phyloP scores from a whole-genome alignment of 1,284 basidiomycete genomes.

The Porphyrellus sp. region DNA sequence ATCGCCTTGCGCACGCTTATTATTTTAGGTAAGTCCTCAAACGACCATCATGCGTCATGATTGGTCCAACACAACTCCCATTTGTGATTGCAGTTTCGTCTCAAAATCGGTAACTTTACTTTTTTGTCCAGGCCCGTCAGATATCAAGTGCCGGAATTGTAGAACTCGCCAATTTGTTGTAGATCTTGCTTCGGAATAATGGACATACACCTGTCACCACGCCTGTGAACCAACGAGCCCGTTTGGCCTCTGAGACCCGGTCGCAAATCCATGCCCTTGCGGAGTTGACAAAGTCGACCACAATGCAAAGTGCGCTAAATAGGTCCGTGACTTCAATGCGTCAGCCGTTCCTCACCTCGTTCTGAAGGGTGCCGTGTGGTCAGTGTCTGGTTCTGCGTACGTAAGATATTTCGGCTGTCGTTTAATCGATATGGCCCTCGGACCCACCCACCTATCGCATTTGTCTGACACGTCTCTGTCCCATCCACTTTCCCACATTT shows the following conservation, averaged over 20 bases:
- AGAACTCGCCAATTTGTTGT: constrained; percentile 28
- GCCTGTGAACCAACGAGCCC: constrained; percentile 12
- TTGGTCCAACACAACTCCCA: constrained; percentile 13
- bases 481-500: constrained; percentile 36
- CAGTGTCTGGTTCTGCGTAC: constrained; percentile 28
- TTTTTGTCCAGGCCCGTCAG: constrained; percentile 15
- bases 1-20: constrained; percentile 15
- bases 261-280: constrained; percentile 29
- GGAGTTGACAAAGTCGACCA: constrained; percentile 33
- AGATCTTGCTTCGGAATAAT: constrained; percentile 27
- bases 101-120: constrained; percentile 17
- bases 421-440: constrained; percentile 40
- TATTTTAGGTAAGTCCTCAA: constrained; percentile 31
- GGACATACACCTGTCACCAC: constrained; percentile 26
- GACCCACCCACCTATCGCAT: constrained; percentile 38
- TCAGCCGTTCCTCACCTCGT: constrained; percentile 31
- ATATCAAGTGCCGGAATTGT: constrained; percentile 26
- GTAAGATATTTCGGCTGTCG: constrained; percentile 37
- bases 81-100: constrained; percentile 20
- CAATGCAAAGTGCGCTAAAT: constrained; percentile 37
- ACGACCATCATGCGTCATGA: too few relatives aligned
- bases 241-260: constrained; percentile 29
- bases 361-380: constrained; percentile 36
- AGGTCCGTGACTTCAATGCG: constrained; percentile 29
- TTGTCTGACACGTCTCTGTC: constrained; percentile 31